Percentiles rank a stretch among this genome's conserved stretches.
These are phyloP conservation scores for Pilobolus umbonatus DNA, from an alignment of 192 early-diverging fungal genomes.

Conservation along the genomic window DNA sequence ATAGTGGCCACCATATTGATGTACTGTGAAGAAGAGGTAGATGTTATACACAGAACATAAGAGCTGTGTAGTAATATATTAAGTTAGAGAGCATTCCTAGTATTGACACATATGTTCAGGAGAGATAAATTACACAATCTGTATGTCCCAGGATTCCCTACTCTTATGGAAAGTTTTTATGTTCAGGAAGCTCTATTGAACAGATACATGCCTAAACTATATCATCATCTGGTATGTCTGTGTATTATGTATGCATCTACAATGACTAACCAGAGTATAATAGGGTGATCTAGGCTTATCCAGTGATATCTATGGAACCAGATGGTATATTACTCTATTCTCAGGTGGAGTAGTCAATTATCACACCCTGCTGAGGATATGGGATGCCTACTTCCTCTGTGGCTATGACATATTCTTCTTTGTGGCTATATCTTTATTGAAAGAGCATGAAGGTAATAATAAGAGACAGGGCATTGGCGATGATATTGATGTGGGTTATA, in stretches of 20 bases:
- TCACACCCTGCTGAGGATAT: slow-evolving; percentile 49
- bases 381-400: slow-evolving; percentile 47
- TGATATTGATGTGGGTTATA: slow-evolving; percentile 21
- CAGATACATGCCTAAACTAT: slow-evolving; percentile 42
- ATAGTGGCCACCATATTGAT: slow-evolving; percentile 71
- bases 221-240: slow-evolving; percentile 40
- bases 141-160: slow-evolving; percentile 51
- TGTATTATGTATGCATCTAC: neutral
- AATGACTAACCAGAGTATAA: neutral
- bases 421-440: slow-evolving; percentile 45
- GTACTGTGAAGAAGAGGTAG: slow-evolving; percentile 59
- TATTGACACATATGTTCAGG: slow-evolving; percentile 46
- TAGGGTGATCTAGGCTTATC: slow-evolving; percentile 44
- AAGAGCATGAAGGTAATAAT: slow-evolving; percentile 40
- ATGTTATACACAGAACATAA: neutral
- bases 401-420: slow-evolving; percentile 52
- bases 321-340: slow-evolving; percentile 58
- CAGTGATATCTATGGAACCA: slow-evolving; percentile 48
- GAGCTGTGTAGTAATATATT: too few relatives aligned
- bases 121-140: slow-evolving; percentile 46
- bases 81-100: slow-evolving; percentile 45
- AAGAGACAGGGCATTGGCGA: neutral
- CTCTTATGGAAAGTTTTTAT: slow-evolving; percentile 49
- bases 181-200: slow-evolving; percentile 49
- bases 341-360: slow-evolving; percentile 48